These are phyloP conservation scores for Cryphonectria japonica DNA, from an alignment of 2,329 filamentous ascomycete species.

Conservation along the genomic window DNA sequence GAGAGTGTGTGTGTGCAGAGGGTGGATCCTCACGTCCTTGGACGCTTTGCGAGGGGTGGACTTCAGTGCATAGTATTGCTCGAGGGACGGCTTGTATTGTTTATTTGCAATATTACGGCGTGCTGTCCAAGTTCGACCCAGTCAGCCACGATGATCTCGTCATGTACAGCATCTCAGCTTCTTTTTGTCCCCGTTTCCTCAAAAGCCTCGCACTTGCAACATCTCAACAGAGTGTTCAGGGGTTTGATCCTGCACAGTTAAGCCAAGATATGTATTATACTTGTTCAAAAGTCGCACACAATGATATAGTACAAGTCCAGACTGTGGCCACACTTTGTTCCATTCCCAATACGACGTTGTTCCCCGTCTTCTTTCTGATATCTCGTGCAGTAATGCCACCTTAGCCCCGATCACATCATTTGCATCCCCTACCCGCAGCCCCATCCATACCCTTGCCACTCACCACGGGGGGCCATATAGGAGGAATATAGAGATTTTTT, in stretches of 20 bases:
- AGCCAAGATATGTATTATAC: background rate
- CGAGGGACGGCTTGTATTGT: background rate
- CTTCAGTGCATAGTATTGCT: background rate
- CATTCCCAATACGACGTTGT: conserved; percentile 14
- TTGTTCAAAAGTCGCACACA: background rate
- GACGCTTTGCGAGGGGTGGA: background rate
- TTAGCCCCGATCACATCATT: conserved; percentile 29
- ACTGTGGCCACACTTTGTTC: background rate
- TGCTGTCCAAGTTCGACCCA: background rate
- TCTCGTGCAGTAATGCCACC: conserved; percentile 21
- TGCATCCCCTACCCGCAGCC: conserved; percentile 16
- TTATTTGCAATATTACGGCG: background rate
- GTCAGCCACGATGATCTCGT: background rate
- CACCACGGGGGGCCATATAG: background rate
- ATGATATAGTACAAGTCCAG: background rate
- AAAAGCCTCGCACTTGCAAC: background rate
- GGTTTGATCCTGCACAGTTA: background rate
- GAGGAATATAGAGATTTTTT: background rate
- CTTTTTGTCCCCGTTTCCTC: too few relatives aligned
- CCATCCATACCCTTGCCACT: conserved; percentile 25
- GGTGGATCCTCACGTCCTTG: background rate
- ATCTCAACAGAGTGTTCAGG: background rate
- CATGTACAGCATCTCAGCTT: background rate
- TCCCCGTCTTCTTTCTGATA: conserved; percentile 11
- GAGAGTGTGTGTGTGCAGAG: too few relatives aligned